phyloP scores from a whole-genome alignment of 352 stramenopile genomes.

The Discostella stelligera region DNA sequence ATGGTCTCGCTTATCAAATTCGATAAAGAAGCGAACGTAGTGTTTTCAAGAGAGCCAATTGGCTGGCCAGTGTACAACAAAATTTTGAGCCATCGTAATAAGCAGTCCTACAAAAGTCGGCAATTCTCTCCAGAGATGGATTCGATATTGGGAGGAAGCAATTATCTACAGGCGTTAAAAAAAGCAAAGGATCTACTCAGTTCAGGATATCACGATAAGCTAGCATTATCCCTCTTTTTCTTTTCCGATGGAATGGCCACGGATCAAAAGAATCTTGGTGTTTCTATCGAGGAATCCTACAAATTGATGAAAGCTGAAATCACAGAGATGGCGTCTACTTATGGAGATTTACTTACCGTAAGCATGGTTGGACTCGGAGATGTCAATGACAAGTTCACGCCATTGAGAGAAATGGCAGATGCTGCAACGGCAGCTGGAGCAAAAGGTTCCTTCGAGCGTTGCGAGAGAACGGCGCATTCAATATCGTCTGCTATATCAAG shows the following conservation, averaged over 20 bases:
- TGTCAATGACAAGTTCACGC: slow-evolving; percentile 35
- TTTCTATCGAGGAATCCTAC: slow-evolving; percentile 17
- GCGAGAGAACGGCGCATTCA: slow-evolving; percentile 42
- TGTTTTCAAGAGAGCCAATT: slow-evolving; percentile 25
- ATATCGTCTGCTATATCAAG: slow-evolving; percentile 47
- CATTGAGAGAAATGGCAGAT: slow-evolving; percentile 41
- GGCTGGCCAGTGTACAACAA: slow-evolving; percentile 38
- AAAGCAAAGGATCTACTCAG: slow-evolving; percentile 41
- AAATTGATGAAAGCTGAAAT: slow-evolving; percentile 34
- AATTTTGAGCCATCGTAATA: slow-evolving; percentile 32
- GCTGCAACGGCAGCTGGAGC: slow-evolving; percentile 21
- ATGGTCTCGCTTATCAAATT: slow-evolving; percentile 33
- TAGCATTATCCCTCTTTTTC: slow-evolving; percentile 57
- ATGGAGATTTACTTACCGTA: slow-evolving; percentile 37
- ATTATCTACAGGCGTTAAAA: slow-evolving; percentile 53
- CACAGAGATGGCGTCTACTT: slow-evolving; percentile 31
- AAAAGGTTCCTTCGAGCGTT: slow-evolving; percentile 45
- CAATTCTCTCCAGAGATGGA: slow-evolving; percentile 9
- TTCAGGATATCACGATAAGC: slow-evolving; percentile 32
- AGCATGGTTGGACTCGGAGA: slow-evolving; percentile 45
- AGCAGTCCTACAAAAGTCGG: slow-evolving; percentile 18
- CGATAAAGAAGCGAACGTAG: slow-evolving; percentile 12
- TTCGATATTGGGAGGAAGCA: slow-evolving; percentile 23
- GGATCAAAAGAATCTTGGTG: slow-evolving; percentile 24
- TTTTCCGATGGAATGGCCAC: slow-evolving; percentile 53